These are phyloP conservation scores for Coprinellus aureogranulatus DNA, from an alignment of 768 basidiomycete species.

Conservation along the genomic window DNA sequence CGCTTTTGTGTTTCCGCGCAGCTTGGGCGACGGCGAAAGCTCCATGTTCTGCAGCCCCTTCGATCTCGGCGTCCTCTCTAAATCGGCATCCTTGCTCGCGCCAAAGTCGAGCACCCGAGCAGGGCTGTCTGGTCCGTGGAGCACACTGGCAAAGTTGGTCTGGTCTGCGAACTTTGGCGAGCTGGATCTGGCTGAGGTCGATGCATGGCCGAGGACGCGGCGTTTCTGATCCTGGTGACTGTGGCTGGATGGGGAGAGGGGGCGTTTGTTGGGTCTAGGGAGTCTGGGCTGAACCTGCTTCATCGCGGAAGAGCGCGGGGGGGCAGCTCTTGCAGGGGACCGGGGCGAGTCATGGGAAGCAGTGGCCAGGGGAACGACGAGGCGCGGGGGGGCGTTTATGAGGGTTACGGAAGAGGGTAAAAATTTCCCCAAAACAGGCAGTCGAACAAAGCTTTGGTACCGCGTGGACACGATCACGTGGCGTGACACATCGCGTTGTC, in stretches of 20 bases:
- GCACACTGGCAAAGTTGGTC: constrained; percentile 22
- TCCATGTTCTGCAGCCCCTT: constrained; percentile 10
- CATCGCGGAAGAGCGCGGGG: constrained; percentile 47
- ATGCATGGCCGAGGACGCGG: constrained; percentile 56
- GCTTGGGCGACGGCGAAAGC: constrained; percentile 11
- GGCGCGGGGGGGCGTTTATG: constrained; percentile 8
- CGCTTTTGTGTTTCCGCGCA: constrained; percentile 4
- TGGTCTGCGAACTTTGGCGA: not conserved
- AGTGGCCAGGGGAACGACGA: not conserved
- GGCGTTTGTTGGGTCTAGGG: constrained; percentile 49
- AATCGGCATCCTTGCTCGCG: constrained; percentile 20
- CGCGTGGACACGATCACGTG: constrained; percentile 31
- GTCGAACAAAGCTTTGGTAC: constrained; percentile 14
- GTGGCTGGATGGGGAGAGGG: constrained; percentile 54
- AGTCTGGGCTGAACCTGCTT: constrained; percentile 31
- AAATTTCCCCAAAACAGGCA: constrained; percentile 12
- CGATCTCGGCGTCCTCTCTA: constrained; percentile 16
- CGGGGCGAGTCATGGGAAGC: constrained; percentile 35
- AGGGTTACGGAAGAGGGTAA: constrained; percentile 12
- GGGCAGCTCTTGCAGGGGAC: constrained; percentile 63
- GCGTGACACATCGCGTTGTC: constrained; percentile 13
- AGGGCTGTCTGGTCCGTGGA: constrained; percentile 37
- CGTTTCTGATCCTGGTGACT: constrained; percentile 64
- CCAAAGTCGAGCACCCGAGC: constrained; percentile 56
- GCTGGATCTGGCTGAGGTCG: not conserved